Evolutionary conservation across 768 basidiomycete genomes (phyloP).

Genomic region (Serpula lacrymans): DNA sequence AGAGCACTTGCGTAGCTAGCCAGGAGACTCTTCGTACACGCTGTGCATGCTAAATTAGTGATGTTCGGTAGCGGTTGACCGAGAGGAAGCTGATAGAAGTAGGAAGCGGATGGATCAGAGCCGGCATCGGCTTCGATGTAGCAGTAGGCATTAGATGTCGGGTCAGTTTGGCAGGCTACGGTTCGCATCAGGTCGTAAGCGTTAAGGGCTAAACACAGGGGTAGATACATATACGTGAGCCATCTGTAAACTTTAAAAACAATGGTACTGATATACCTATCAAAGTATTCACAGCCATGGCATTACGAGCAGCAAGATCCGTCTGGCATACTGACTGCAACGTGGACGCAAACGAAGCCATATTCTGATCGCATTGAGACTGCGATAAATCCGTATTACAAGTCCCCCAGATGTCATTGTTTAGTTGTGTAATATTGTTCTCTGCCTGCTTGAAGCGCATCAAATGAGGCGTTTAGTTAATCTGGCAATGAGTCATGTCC

Average conservation of each 20-base stretch:
- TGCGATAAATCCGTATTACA: constrained; percentile 58
- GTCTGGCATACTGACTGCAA: constrained; percentile 49
- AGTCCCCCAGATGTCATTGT: constrained; percentile 72
- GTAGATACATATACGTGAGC: constrained; percentile 1
- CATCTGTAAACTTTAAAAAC: not conserved
- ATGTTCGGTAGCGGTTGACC: constrained; percentile 51
- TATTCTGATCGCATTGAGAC: constrained; percentile 59
- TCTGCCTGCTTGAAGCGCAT: constrained; percentile 59
- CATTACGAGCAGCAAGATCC: constrained; percentile 54
- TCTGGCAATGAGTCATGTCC: constrained; percentile 1
- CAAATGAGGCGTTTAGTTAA: constrained; percentile 6
- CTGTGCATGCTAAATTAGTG: constrained; percentile 53
- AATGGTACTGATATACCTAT: constrained; percentile 38
- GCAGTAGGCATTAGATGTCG: constrained; percentile 64
- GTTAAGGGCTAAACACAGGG: constrained; percentile 46
- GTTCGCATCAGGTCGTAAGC: constrained; percentile 61
- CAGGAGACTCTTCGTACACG: constrained; percentile 63
- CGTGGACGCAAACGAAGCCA: constrained; percentile 56
- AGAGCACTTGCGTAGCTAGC: constrained; percentile 47
- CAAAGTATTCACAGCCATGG: constrained; percentile 51
- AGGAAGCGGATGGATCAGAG: constrained; percentile 62
- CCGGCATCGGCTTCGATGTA: constrained; percentile 61
- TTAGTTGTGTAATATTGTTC: constrained; percentile 56
- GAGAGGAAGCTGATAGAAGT: constrained; percentile 67
- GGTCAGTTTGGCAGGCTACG: constrained; percentile 57